A percentile compares a stretch with the other conserved stretches of the same genome.
phyloP scores from a whole-genome alignment of 768 basidiomycete species.

The Fomitopsis pulvina region DNA sequence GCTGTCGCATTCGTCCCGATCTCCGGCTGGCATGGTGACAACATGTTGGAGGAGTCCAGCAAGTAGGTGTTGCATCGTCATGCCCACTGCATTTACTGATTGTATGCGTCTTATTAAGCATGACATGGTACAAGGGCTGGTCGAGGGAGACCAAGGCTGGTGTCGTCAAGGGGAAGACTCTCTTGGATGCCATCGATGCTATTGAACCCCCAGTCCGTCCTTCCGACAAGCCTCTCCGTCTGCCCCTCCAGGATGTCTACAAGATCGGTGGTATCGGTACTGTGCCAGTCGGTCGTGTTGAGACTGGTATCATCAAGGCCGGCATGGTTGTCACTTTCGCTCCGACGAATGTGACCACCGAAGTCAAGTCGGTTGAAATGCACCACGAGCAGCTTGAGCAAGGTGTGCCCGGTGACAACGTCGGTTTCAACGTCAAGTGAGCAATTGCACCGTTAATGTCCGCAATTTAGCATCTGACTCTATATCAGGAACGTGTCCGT shows the following conservation, averaged over 20 bases:
- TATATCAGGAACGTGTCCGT: slow-evolving; percentile 95
- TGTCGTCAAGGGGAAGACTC: slow-evolving; percentile 95
- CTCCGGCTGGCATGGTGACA: slow-evolving; percentile 99
- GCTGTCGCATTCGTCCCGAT: slow-evolving; percentile 97
- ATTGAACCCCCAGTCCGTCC: slow-evolving; percentile 97
- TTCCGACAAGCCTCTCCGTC: slow-evolving; percentile 99
- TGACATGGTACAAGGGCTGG: slow-evolving; percentile 99
- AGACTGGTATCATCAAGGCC: slow-evolving; percentile 99
- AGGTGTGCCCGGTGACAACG: slow-evolving; percentile 98
- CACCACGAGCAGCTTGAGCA: slow-evolving; percentile 96
- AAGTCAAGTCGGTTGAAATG: slow-evolving; percentile 99
- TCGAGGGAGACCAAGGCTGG: slow-evolving; percentile 92
- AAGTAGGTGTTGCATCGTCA: slow-evolving; percentile 53
- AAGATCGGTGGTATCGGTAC: slow-evolving; percentile 99
- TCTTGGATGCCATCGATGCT: slow-evolving; percentile 99
- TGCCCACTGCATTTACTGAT: slow-evolving; percentile 5
- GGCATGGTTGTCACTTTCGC: slow-evolving; percentile 99
- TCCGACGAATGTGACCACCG: slow-evolving; percentile 96
- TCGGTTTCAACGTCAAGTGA: slow-evolving; percentile 98
- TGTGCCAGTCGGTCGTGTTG: slow-evolving; percentile 99
- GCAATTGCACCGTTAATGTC: slow-evolving; percentile 20
- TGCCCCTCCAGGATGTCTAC: slow-evolving; percentile 99
- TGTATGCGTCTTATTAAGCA: slow-evolving; percentile 41
- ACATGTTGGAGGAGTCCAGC: slow-evolving; percentile 98
- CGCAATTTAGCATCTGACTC: not conserved